Evolutionary conservation across 2,329 filamentous ascomycete species (phyloP).

Genomic region (Endoconidiophora laricicola): DNA sequence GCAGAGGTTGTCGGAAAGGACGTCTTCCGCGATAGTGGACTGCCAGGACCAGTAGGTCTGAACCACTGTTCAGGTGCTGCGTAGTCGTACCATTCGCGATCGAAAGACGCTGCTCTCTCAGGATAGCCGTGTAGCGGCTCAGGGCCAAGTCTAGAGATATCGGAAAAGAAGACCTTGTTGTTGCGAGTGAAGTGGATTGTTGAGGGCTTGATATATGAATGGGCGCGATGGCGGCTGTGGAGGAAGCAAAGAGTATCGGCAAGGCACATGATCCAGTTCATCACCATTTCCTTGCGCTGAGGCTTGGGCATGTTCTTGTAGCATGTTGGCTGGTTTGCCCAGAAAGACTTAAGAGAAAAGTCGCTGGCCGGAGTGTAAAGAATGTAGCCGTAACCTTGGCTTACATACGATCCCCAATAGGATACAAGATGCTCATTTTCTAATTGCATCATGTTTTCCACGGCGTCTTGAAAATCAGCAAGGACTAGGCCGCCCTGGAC

Average conservation of each 20-base stretch:
- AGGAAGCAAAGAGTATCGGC: slow-evolving; percentile 51
- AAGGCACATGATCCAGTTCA: slow-evolving; percentile 64
- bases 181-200: slow-evolving; percentile 49
- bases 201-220: slow-evolving; percentile 54
- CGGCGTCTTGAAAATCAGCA: slow-evolving; percentile 42
- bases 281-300: slow-evolving; percentile 39
- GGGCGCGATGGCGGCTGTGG: slow-evolving; percentile 45
- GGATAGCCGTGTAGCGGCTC: slow-evolving; percentile 25
- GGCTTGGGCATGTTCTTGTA: slow-evolving; percentile 46
- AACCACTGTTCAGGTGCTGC: slow-evolving; percentile 51
- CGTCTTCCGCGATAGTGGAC: slow-evolving; percentile 17
- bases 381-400: slow-evolving; percentile 45
- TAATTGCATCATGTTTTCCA: slow-evolving; percentile 40
- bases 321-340: slow-evolving; percentile 43
- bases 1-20: slow-evolving; percentile 21
- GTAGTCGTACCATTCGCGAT: slow-evolving; percentile 57
- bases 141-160: slow-evolving; percentile 35
- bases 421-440: slow-evolving; percentile 55
- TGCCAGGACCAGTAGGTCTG: slow-evolving; percentile 23
- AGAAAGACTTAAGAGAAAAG: slow-evolving; percentile 48
- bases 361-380: slow-evolving; percentile 52
- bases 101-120: slow-evolving; percentile 33
- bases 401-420: slow-evolving; percentile 53
- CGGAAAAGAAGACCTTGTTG: slow-evolving; percentile 51
- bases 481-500: slow-evolving; percentile 26